phyloP scores from a whole-genome alignment of 2,329 filamentous ascomycete genomes.

The Xylariaceae sp. region DNA sequence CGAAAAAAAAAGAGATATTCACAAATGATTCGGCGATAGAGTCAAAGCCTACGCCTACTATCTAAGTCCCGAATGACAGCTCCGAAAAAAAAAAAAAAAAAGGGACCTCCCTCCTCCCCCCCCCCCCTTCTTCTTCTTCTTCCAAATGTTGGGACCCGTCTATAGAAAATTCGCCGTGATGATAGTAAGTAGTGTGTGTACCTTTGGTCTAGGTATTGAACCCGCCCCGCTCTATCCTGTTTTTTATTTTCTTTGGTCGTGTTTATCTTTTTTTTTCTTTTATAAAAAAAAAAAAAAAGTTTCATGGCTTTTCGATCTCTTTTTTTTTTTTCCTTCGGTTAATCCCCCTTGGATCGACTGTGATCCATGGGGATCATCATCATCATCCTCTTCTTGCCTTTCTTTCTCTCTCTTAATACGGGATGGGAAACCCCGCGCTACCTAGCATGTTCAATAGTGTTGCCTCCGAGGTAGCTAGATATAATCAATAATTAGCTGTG shows the following conservation, averaged over 20 bases:
- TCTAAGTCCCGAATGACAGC: neutral
- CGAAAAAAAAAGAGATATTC: neutral
- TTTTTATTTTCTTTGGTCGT: neutral
- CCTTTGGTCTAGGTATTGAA: no score
- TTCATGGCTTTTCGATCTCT: no score
- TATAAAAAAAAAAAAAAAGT: no score
- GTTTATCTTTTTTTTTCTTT: neutral
- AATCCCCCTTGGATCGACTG: no score
- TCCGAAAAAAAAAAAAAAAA: neutral
- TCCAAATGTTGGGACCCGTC: no score
- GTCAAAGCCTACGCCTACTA: neutral
- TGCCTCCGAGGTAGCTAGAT: slow-evolving; percentile 6
- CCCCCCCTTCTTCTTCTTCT: no score
- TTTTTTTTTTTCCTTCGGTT: no score
- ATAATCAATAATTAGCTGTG: neutral
- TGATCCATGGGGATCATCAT: no score
- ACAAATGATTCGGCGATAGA: neutral
- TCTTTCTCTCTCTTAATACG: neutral
- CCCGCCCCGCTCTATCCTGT: no score
- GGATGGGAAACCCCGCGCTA: slow-evolving; percentile 4
- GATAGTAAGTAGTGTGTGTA: no score
- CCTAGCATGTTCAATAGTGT: slow-evolving; percentile 4
- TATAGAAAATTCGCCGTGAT: no score
- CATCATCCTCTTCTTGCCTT: no score
- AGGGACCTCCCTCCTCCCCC: neutral